Evolutionary conservation across 495 filamentous ascomycete genomes (phyloP).

Genomic region (Saxophila tyrrhenica): DNA sequence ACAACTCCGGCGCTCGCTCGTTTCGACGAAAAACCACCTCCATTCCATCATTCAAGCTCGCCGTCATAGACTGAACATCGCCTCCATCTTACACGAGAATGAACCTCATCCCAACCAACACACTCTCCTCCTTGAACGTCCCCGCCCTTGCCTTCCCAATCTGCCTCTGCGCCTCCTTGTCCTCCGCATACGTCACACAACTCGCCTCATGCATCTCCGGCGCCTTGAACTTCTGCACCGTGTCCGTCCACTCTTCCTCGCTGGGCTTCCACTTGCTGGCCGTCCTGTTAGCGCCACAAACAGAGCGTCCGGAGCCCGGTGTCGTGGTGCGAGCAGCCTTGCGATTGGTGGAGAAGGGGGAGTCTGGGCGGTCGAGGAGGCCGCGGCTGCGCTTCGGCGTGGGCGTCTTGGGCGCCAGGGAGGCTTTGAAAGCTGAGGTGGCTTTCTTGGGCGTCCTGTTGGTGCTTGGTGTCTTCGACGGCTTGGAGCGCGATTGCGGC

Average conservation of each 20-base stretch:
- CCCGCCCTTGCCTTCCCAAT: constrained; percentile 26
- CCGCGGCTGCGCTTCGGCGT: background rate
- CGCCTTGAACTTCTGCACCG: constrained; percentile 13
- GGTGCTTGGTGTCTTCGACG: background rate
- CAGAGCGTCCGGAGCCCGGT: background rate
- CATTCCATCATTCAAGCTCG: too few species aligned
- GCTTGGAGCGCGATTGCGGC: background rate
- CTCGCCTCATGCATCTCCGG: constrained; percentile 27
- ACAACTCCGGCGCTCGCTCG: too few species aligned
- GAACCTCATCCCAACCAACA: constrained; percentile 36
- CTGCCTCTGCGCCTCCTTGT: constrained; percentile 21
- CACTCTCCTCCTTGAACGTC: constrained; percentile 26
- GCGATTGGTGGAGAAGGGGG: constrained; percentile 2
- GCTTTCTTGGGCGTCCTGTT: background rate
- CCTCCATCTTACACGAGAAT: constrained; percentile 18
- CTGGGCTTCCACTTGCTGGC: constrained; percentile 6
- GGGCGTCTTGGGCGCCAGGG: background rate
- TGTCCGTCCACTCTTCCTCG: constrained; percentile 6
- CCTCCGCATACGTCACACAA: constrained; percentile 27
- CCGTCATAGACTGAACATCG: too few species aligned
- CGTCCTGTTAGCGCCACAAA: constrained; percentile 5
- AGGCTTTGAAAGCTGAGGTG: background rate
- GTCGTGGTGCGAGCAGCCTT: background rate
- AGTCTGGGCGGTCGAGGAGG: background rate
- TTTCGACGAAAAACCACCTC: too few species aligned